Evolutionary conservation across 2,329 filamentous ascomycete species (phyloP).

Genomic region (Davidsoniella australis): DNA sequence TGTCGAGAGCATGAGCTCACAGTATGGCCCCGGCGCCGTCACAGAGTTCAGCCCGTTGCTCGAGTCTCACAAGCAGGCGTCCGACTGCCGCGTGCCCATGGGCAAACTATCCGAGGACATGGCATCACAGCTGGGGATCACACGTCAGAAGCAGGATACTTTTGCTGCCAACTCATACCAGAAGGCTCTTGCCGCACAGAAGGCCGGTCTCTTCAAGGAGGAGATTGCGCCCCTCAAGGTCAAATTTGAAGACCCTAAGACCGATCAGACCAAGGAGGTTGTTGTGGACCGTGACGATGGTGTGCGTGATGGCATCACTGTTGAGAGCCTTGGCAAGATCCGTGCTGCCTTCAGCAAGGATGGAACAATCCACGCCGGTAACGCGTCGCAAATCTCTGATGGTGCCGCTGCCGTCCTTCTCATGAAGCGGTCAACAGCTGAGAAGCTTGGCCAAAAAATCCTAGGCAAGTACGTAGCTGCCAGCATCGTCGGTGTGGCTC

Average conservation of each 20-base stretch:
- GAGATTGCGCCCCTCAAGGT: slow-evolving; percentile 81
- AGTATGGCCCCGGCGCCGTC: slow-evolving; percentile 82
- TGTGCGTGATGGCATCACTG: slow-evolving; percentile 67
- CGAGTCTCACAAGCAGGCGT: slow-evolving; percentile 61
- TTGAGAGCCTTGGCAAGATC: slow-evolving; percentile 81
- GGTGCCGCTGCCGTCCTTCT: slow-evolving; percentile 87
- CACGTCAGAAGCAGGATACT: slow-evolving; percentile 62
- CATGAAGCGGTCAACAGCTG: slow-evolving; percentile 85
- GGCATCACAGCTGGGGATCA: slow-evolving; percentile 67
- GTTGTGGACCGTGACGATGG: slow-evolving; percentile 78
- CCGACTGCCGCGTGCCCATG: slow-evolving; percentile 98
- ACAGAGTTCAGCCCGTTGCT: slow-evolving; percentile 84
- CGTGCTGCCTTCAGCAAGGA: slow-evolving; percentile 78
- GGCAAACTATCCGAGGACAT: slow-evolving; percentile 84
- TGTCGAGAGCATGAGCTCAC: slow-evolving; percentile 86
- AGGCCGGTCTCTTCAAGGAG: slow-evolving; percentile 75
- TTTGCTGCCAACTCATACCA: slow-evolving; percentile 89
- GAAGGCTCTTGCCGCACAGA: slow-evolving; percentile 74
- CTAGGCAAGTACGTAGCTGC: slow-evolving; percentile 84
- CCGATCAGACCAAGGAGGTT: slow-evolving; percentile 66
- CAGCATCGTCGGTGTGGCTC: slow-evolving; percentile 73
- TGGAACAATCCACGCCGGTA: slow-evolving; percentile 88
- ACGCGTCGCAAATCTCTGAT: slow-evolving; percentile 89
- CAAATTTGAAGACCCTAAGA: slow-evolving; percentile 80
- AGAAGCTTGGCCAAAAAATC: slow-evolving; percentile 73